A percentile compares a stretch with the other conserved stretches of the same genome.
phyloP scores from a whole-genome alignment of 2,329 filamentous ascomycete genomes.

The Botryosphaeria dothidea region DNA sequence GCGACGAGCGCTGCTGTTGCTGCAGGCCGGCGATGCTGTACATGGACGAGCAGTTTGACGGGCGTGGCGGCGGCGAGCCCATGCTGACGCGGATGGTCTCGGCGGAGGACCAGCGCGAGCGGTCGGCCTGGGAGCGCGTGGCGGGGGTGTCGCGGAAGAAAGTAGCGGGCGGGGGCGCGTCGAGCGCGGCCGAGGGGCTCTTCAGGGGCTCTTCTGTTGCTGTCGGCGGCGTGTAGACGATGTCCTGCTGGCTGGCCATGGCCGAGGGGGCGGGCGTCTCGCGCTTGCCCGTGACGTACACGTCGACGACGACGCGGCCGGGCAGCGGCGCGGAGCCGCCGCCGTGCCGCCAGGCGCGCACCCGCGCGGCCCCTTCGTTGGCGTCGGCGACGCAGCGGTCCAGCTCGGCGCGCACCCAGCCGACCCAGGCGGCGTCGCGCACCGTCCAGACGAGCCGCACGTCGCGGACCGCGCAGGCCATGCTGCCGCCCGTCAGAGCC shows the following conservation, averaged over 20 bases:
- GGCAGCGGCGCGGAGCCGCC: background rate
- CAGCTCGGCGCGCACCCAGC: conserved; percentile 21
- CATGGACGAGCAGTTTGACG: background rate
- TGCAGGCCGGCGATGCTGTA: conserved; percentile 3
- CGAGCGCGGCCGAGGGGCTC: background rate
- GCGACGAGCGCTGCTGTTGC: background rate
- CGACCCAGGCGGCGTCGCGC: conserved; percentile 18
- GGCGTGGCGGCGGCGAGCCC: background rate
- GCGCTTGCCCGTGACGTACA: conserved; percentile 20
- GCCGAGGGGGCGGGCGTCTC: background rate
- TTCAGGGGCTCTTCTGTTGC: background rate
- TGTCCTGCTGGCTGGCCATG: background rate
- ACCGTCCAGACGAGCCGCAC: conserved; percentile 24
- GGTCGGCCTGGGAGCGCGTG: background rate
- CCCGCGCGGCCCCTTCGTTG: background rate
- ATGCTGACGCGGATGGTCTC: background rate
- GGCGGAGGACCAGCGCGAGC: background rate
- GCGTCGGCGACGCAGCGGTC: conserved; percentile 1
- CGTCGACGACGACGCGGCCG: conserved; percentile 20
- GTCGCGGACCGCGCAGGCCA: conserved; percentile 1
- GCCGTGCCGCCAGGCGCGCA: background rate
- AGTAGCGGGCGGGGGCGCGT: background rate
- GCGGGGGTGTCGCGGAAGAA: background rate
- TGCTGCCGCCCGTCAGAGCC: background rate
- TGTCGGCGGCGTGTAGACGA: background rate